A percentile compares a stretch with the other conserved stretches of the same genome.
phyloP scores from a whole-genome alignment of 2,329 filamentous ascomycete genomes.

The Metarhizium rileyi region DNA sequence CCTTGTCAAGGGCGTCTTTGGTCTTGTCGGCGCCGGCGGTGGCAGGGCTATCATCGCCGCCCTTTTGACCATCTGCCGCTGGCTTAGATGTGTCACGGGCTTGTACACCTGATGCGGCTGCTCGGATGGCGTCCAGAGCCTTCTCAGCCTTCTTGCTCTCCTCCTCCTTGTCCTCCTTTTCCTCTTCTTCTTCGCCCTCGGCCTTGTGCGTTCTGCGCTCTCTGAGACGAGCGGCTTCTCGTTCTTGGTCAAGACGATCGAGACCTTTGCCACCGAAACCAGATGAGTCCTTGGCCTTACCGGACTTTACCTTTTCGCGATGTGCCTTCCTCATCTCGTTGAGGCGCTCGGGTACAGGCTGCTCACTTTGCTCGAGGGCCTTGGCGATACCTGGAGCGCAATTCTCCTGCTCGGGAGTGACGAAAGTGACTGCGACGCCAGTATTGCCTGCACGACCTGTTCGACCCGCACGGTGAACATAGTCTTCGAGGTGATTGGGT shows the following conservation, averaged over 20 bases:
- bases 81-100: slow-evolving; percentile 40
- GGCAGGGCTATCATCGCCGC: slow-evolving; percentile 34
- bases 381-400: slow-evolving; percentile 83
- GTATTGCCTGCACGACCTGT: slow-evolving; percentile 92
- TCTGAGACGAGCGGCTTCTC: slow-evolving; percentile 74
- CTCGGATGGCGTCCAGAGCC: slow-evolving; percentile 54
- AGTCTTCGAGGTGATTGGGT: slow-evolving; percentile 91
- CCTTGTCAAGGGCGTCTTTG: slow-evolving; percentile 71
- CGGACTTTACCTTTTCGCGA: slow-evolving; percentile 82
- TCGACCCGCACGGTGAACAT: slow-evolving; percentile 87
- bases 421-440: slow-evolving; percentile 87
- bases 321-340: slow-evolving; percentile 62
- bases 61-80: slow-evolving; percentile 20
- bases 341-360: slow-evolving; percentile 64
- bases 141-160: slow-evolving; percentile 63
- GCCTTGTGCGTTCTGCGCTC: slow-evolving; percentile 87
- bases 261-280: slow-evolving; percentile 94
- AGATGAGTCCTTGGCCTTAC: slow-evolving; percentile 79
- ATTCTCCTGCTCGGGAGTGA: slow-evolving; percentile 85
- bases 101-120: slow-evolving; percentile 48
- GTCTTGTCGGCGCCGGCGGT: slow-evolving; percentile 49
- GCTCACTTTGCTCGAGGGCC: slow-evolving; percentile 84
- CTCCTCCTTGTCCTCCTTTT: slow-evolving; percentile 69
- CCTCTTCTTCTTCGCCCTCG: slow-evolving; percentile 74
- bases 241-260: slow-evolving; percentile 82